These are phyloP conservation scores for Syncephalis fuscata DNA, from an alignment of 371 early-diverging fungal genomes.

Conservation along the genomic window DNA sequence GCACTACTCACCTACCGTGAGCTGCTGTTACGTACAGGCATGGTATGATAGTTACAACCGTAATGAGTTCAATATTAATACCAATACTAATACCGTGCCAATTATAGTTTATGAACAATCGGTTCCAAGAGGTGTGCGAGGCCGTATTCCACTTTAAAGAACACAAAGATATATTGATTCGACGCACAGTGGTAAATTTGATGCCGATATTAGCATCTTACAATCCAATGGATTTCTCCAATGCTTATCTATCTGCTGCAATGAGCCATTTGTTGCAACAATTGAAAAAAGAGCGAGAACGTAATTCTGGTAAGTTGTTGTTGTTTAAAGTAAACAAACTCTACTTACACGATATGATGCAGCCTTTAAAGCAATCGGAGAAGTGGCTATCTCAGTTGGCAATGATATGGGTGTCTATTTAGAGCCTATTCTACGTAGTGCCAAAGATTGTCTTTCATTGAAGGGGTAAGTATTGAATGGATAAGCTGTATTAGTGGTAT, in stretches of 20 bases:
- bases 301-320: slow-evolving; percentile 27
- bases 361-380: slow-evolving; percentile 77
- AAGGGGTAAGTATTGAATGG: slow-evolving; percentile 8
- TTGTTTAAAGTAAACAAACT: not conserved
- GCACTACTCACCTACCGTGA: slow-evolving; percentile 69
- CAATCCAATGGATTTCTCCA: slow-evolving; percentile 60
- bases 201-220: slow-evolving; percentile 75
- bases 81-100: not conserved
- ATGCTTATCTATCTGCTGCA: slow-evolving; percentile 45
- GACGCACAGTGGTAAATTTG: slow-evolving; percentile 66
- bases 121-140: slow-evolving; percentile 63
- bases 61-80: not conserved
- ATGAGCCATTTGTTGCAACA: slow-evolving; percentile 63
- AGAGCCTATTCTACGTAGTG: slow-evolving; percentile 45
- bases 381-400: slow-evolving; percentile 70
- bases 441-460: slow-evolving; percentile 51
- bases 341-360: slow-evolving; percentile 2
- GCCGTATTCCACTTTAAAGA: slow-evolving; percentile 63
- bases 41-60: slow-evolving; percentile 23
- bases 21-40: slow-evolving; percentile 64
- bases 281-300: slow-evolving; percentile 64
- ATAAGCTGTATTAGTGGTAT: not conserved
- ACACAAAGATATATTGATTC: slow-evolving; percentile 63
- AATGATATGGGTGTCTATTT: slow-evolving; percentile 66
- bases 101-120: slow-evolving; percentile 62